Conservation (phyloP, 202 grass and related monocot species). For the Carex arenaria region DNA sequence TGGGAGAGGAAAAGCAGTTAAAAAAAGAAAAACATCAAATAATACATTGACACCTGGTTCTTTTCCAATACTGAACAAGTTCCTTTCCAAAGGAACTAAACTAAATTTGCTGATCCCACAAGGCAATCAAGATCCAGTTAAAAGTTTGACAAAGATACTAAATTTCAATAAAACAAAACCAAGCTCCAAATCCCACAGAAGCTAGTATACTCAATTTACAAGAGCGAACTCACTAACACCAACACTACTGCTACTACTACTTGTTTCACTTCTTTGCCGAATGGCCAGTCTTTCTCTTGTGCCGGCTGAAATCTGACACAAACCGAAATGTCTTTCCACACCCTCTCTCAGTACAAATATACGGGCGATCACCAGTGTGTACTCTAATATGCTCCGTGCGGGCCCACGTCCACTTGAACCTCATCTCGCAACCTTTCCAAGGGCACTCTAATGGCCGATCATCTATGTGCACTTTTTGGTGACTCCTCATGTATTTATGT, state of each 20-base stretch:
- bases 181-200: slow-evolving; percentile 9
- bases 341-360: slow-evolving; percentile 65
- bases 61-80: not conserved
- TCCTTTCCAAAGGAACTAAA: not conserved
- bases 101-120: not conserved
- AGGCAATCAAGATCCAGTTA: not conserved
- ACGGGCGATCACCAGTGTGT: slow-evolving; percentile 88
- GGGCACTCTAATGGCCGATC: slow-evolving; percentile 72
- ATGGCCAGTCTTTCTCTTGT: slow-evolving; percentile 90
- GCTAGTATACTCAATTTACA: slow-evolving; percentile 10
- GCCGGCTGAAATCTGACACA: slow-evolving; percentile 88
- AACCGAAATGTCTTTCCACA: slow-evolving; percentile 92
- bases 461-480: slow-evolving; percentile 82
- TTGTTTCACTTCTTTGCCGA: slow-evolving; percentile 35
- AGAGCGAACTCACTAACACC: slow-evolving; percentile 6
- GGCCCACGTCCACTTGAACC: slow-evolving; percentile 97
- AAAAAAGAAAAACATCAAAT: not conserved
- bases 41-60: not conserved
- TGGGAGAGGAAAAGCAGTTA: not conserved
- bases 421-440: slow-evolving; percentile 76
- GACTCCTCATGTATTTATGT: slow-evolving; percentile 82
- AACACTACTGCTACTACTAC: slow-evolving; percentile 19
- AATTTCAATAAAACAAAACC: slow-evolving; percentile 5
- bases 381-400: slow-evolving; percentile 94
- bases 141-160: slow-evolving; percentile 6